Conservation (phyloP, 768 basidiomycete species). For the Cystoderma amianthinum region DNA sequence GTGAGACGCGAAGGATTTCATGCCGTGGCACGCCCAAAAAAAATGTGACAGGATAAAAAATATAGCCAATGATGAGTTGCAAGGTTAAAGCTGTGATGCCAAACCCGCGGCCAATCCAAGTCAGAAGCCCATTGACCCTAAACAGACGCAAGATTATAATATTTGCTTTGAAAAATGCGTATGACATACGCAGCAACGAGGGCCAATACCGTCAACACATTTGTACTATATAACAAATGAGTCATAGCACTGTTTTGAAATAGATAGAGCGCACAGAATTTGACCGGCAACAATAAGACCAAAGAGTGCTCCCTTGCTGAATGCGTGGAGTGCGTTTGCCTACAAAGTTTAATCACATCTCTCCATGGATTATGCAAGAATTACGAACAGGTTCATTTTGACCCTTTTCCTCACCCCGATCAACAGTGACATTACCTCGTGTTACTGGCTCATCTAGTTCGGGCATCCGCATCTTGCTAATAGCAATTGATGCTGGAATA, state of each 20-base stretch:
- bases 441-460: conserved; percentile 85
- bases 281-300: conserved; percentile 85
- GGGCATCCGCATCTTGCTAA: conserved; percentile 82
- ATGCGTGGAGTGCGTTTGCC: conserved; percentile 85
- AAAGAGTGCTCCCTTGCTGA: conserved; percentile 78
- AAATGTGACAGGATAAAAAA: conserved; percentile 86
- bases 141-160: conserved; percentile 2
- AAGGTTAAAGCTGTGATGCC: conserved; percentile 79
- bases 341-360: conserved; percentile 11
- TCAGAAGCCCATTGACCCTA: conserved; percentile 76
- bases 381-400: conserved; percentile 38
- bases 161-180: not conserved
- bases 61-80: conserved; percentile 78
- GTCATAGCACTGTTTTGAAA: not conserved
- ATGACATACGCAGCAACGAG: conserved; percentile 55
- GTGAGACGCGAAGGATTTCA: conserved; percentile 79
- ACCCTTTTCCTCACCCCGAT: conserved; percentile 62
- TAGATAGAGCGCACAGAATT: conserved; percentile 51
- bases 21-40: conserved; percentile 69
- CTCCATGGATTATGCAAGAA: not conserved
- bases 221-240: conserved; percentile 39
- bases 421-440: conserved; percentile 71
- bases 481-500: conserved; percentile 90
- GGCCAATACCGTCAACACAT: conserved; percentile 79
- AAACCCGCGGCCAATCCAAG: conserved; percentile 85